phyloP scores from a whole-genome alignment of 2,329 filamentous ascomycete genomes.

The Hymenoscyphus repandus region DNA sequence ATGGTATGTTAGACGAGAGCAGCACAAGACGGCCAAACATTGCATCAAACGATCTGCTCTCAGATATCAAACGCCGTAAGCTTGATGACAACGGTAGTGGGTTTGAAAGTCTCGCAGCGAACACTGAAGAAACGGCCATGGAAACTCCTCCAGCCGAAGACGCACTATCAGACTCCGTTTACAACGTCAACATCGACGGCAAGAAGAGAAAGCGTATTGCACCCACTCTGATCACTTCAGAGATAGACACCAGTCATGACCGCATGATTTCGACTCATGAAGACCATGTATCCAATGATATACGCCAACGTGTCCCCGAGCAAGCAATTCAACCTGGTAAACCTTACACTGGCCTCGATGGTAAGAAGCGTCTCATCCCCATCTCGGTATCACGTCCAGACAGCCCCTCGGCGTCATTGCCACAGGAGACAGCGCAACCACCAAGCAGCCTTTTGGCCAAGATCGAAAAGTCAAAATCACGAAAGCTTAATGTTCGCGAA shows the following conservation, averaged over 20 bases:
- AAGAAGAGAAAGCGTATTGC: constrained; percentile 32
- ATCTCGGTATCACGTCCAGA: constrained; percentile 6
- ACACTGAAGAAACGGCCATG: not conserved
- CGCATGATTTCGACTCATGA: constrained; percentile 23
- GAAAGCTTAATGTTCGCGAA: constrained; percentile 2
- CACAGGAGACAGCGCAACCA: too few species aligned
- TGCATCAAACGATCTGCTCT: not conserved
- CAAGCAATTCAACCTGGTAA: constrained; percentile 13
- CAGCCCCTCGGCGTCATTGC: not conserved
- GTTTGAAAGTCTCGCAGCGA: not conserved
- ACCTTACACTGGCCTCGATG: constrained; percentile 16
- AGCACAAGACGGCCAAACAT: not conserved
- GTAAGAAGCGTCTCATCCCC: constrained; percentile 21
- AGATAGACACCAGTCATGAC: constrained; percentile 18
- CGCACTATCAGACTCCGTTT: not conserved
- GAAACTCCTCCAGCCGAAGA: not conserved
- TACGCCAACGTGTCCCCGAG: not conserved
- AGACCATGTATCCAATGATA: constrained; percentile 15
- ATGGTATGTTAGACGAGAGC: too few species aligned
- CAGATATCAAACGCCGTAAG: constrained; percentile 1
- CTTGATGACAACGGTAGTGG: not conserved
- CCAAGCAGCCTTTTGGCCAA: not conserved
- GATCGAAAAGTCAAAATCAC: not conserved
- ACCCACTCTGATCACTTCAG: constrained; percentile 25
- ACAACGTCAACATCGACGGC: constrained; percentile 9